Base-by-base conservation (phyloP, 257 asterid species). In the Verbascum thapsus region DNA sequence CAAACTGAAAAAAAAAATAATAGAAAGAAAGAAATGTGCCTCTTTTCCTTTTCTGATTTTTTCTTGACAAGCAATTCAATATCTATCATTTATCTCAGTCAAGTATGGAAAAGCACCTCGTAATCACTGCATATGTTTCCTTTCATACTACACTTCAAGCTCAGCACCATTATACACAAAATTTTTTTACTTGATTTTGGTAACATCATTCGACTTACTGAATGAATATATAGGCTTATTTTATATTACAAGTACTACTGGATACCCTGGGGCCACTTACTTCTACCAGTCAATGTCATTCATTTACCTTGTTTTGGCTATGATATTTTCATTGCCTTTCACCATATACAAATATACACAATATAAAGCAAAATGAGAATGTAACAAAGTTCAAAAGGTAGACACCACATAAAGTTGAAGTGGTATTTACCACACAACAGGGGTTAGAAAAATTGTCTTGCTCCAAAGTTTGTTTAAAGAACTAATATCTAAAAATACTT, bases 401-500 rank as follows among this genome's bases (percentile, higher is more conserved):
- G n/a, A n/a, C n/a, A n/a, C n/a, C n/a, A n/a, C 48, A 45, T 13
- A 47, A 18, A 8, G 18, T 47, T 34, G 10, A 17, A 10, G 51
- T 38, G 32, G 51, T 23, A 40, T 53, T 5, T 3, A 15, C 23
- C 22, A 37, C 2, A 42, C 13, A 13, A 15, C 22, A 48, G 5
- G 65, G 65, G 16, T 45, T 4, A 67, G 15, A 15, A 10, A 45
- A 57, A 30, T 37, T 57, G 40, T 40, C 26, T 50, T 10, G 52
- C 11, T 56, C 23, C 52, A 40, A 13, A 16, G 19, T 17, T 50
- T n/a, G 16, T 20, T 51, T 30, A 7, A 41, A 8, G 57, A 42
- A 48, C 10, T 60, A 13, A 35, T 19, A 61, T 15, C 52, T 5
- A 47, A 4, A 52, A 10, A 19, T 69, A 3, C 63, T 11, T 16